Base-by-base conservation (phyloP, 495 filamentous ascomycete genomes). In the Annulohypoxylon nitens region DNA sequence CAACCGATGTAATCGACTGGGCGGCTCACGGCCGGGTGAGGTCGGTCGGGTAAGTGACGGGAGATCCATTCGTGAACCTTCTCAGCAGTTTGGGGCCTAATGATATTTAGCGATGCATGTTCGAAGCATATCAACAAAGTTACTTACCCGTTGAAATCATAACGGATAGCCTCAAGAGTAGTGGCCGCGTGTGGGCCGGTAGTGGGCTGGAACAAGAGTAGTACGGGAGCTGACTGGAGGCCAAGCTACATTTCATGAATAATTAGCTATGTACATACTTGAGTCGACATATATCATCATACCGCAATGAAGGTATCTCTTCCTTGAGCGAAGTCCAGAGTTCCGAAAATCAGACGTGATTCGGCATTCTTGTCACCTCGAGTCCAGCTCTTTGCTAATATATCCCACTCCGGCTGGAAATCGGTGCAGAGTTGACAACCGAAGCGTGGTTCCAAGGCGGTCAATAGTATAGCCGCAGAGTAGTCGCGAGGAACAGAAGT, bases 371-470 rank as follows among this genome's bases (percentile, higher is more conserved):
- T 93, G 79, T 94, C 90, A 2, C 92, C 93, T 77, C 90, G 92
- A 67, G 86, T 86, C 96, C 96, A 99, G 84, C 93, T 97, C 78
- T 88, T 92, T 14, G 88, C 87, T 36, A 99, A 87, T 23, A 99
- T 79, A 25, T 97, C 93, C 91, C 94, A 99, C 82, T 99, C 97
- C 0, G 96, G 92, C 77, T 96, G 90, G 81, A 98, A 97, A 61
- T 97, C 92, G 39, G 89, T 88, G 79, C 96, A 99, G 53, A 98
- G 85, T 61, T 89, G 81, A 79, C 96, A 99, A 30, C 93, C 93
- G 83, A 91, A 98, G 23, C 93, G 88, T 43, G 91, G 77, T 75
- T 98, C 94, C 70, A 93, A 81, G 59, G 96, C 96, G 9, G 97
- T 99, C 61, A 99, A 84, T 36, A 98, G 88, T 1, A 98, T 89